These are phyloP conservation scores for Waitea zeae DNA, from an alignment of 1,284 basidiomycete species.

Conservation along the genomic window DNA sequence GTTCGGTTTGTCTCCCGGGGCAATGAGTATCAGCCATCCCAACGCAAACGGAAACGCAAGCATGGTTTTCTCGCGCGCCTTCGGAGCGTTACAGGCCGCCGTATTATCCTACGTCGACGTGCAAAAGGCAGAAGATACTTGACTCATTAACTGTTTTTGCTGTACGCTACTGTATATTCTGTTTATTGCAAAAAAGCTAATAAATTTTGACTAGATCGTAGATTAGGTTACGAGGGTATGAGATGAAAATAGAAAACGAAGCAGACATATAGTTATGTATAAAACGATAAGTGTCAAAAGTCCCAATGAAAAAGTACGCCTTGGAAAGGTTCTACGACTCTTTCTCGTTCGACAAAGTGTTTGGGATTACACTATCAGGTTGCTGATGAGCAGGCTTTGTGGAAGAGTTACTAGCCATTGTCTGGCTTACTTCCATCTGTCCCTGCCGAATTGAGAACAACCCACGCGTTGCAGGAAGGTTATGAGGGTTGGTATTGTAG, in stretches of 20 bases:
- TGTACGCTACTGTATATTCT: no score
- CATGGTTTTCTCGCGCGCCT: constrained; percentile 73
- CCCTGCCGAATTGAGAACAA: no score
- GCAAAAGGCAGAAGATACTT: constrained; percentile 22
- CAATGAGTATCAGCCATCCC: constrained; percentile 77
- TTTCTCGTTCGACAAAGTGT: background rate
- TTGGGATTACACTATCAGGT: background rate
- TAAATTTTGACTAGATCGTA: background rate
- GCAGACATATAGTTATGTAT: background rate
- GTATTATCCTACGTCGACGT: constrained; percentile 24
- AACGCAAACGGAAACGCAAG: constrained; percentile 75
- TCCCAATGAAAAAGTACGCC: background rate
- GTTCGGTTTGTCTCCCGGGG: constrained; percentile 36
- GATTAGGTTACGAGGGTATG: background rate
- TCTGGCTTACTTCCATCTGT: no score
- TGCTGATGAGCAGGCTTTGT: no score
- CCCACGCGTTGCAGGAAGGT: no score
- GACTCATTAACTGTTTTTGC: constrained; percentile 16
- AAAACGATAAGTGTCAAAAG: background rate
- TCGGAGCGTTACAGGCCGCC: constrained; percentile 41
- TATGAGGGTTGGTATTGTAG: no score
- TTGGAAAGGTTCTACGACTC: constrained; percentile 2
- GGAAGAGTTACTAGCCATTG: no score
- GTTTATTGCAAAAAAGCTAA: background rate
- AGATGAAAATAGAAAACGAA: background rate